Percentiles rank a stretch among this genome's conserved stretches.
Evolutionary conservation across 2,329 filamentous ascomycete genomes (phyloP).

Genomic region (Microdochium trichocladiopsis): DNA sequence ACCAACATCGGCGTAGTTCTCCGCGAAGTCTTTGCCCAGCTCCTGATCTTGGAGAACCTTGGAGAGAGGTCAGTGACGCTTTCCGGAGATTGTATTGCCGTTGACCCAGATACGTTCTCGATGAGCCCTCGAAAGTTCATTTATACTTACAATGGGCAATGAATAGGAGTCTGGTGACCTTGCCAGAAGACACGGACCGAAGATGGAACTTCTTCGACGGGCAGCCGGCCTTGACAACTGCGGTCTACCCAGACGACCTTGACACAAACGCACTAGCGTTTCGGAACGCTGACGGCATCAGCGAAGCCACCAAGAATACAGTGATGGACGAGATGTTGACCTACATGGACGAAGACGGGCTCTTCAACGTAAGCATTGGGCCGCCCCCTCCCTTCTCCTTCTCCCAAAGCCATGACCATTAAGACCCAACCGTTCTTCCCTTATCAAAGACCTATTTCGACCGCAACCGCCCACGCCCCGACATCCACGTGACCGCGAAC

Average conservation of each 20-base stretch:
- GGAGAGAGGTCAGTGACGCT: not conserved
- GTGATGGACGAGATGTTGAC: not conserved
- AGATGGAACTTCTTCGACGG: conserved; percentile 1
- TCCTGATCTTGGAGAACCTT: not conserved
- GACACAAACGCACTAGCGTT: not conserved
- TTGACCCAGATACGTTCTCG: too few relatives aligned
- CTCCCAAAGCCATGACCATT: too few relatives aligned
- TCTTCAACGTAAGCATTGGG: not conserved
- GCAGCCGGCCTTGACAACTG: not conserved
- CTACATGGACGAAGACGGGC: not conserved
- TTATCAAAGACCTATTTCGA: conserved; percentile 1
- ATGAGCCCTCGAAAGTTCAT: too few relatives aligned
- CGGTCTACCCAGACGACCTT: not conserved
- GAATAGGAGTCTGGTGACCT: not conserved
- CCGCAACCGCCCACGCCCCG: not conserved
- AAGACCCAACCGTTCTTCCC: not conserved
- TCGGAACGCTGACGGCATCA: not conserved
- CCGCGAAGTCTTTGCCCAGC: not conserved
- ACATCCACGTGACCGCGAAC: not conserved
- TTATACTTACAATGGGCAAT: not conserved
- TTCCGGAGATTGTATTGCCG: too few relatives aligned
- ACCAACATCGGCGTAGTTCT: not conserved
- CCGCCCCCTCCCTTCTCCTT: not conserved
- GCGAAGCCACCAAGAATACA: not conserved
- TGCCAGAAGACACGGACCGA: not conserved